Base-by-base conservation (phyloP, 331 rosid genomes). In the Ulmus americana region DNA sequence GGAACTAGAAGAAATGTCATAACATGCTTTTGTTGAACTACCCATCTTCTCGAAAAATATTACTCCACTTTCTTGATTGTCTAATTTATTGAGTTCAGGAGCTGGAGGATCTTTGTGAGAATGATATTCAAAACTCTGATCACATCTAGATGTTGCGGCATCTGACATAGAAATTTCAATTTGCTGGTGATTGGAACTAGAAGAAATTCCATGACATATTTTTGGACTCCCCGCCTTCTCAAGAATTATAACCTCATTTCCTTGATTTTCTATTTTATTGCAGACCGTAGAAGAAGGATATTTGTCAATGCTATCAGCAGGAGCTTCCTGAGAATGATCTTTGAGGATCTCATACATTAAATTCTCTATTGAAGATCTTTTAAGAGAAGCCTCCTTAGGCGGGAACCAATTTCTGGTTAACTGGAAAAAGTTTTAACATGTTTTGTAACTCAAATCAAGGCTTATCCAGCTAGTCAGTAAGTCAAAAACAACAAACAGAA, bases 311-410 rank as follows among this genome's bases (percentile, higher is more conserved):
- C 68, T 71, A 71, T 76, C 77, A 12, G 61, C 63, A 14, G 55
- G 65, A 4, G 62, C 70, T 73, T 67, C 64, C 47, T 47, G 66
- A 50, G 78, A 76, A 61, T 71, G 65, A 77, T 59, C 73, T 61
- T 77, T 57, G 49, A 63, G 66, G 71, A 87, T 67, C 47, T 80
- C 65, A 77, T 39, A 75, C 20, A 87, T 73, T 70, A 87, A 63
- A 61, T 74, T 82, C 54, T 70, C 74, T 66, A 87, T 78, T 28
- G 41, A 48, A 55, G 53, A 56, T 51, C 88, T 78, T 69, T 85
- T 87, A 48, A 69, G 74, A 72, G 91, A 87, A 57, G 86, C 95
- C 70, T 87, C 95, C 15, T n/a, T n/a, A 3, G 91, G 82, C 55
- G 61, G 88, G 59, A 87, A 87, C 95, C 95, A 84, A 53, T 79